phyloP scores from a whole-genome alignment of 495 filamentous ascomycete species.

The Tuber melanosporum region DNA sequence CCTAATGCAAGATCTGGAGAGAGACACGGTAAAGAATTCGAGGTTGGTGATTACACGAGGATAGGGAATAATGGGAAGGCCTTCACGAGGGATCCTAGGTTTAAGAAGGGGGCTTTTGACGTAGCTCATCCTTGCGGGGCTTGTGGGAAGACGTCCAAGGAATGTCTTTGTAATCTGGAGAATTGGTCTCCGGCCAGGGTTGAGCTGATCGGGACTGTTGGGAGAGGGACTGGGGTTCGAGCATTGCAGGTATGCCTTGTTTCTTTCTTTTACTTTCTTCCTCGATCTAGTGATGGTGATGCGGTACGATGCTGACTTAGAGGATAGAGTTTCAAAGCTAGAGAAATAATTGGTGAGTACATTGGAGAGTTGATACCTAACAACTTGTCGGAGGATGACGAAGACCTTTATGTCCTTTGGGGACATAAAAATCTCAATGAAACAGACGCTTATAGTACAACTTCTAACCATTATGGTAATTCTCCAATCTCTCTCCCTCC shows the following conservation, averaged over 20 bases:
- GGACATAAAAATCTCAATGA: conserved; percentile 8
- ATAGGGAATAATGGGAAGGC: neutral
- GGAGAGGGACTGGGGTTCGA: conserved; percentile 19
- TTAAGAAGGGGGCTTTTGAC: neutral
- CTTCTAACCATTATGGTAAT: conserved; percentile 24
- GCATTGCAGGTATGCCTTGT: conserved; percentile 19
- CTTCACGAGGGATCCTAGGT: conserved; percentile 5
- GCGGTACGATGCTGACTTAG: neutral
- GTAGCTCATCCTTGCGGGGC: neutral
- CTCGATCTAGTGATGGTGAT: neutral
- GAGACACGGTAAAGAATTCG: neutral
- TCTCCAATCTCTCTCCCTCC: neutral
- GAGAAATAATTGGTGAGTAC: conserved; percentile 26
- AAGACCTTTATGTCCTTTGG: conserved; percentile 15
- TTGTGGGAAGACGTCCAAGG: conserved; percentile 1
- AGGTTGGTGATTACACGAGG: conserved; percentile 23
- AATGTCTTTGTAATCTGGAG: conserved; percentile 12
- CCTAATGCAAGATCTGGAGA: conserved; percentile 2
- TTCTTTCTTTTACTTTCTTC: neutral
- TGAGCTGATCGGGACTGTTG: conserved; percentile 7
- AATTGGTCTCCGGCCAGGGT: conserved; percentile 20
- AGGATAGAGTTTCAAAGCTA: conserved; percentile 11
- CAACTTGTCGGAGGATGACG: neutral
- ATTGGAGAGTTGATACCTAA: conserved; percentile 10
- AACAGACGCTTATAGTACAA: conserved; percentile 3